Evolutionary conservation across 108 stramenopile genomes (phyloP).

Genomic region (Skeletonema costatum): DNA sequence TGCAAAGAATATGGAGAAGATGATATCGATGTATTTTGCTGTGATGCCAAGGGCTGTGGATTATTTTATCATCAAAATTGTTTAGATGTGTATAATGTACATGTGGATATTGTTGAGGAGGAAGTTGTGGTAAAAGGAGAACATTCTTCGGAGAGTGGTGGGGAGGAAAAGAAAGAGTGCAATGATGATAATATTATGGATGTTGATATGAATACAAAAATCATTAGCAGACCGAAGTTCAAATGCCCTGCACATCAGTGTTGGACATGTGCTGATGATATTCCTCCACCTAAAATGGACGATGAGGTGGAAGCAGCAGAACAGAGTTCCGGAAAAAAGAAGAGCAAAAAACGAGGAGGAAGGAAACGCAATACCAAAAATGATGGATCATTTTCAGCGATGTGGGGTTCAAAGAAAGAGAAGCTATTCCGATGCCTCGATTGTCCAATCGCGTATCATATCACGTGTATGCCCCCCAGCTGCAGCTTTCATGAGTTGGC

Average conservation of each 20-base stretch:
- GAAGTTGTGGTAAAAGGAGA: not conserved
- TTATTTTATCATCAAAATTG: constrained; percentile 77
- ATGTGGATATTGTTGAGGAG: constrained; percentile 37
- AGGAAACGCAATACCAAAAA: constrained; percentile 35
- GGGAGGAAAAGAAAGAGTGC: constrained; percentile 15
- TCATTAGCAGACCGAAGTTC: constrained; percentile 54
- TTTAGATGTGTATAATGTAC: constrained; percentile 57
- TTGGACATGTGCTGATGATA: constrained; percentile 83
- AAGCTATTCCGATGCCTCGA: constrained; percentile 63
- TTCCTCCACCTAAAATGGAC: constrained; percentile 24
- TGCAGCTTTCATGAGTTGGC: constrained; percentile 83
- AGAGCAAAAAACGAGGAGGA: constrained; percentile 21
- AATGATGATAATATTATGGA: constrained; percentile 18
- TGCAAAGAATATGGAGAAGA: constrained; percentile 72
- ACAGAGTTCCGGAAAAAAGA: constrained; percentile 1
- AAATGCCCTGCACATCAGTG: constrained; percentile 90
- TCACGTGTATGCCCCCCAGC: constrained; percentile 87
- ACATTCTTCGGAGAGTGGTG: constrained; percentile 3
- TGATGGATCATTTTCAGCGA: constrained; percentile 23
- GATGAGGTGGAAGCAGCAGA: constrained; percentile 35
- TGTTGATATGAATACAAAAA: not conserved
- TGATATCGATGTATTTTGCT: constrained; percentile 62
- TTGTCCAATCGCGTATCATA: constrained; percentile 86
- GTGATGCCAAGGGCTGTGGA: constrained; percentile 60
- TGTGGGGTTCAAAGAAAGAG: constrained; percentile 58